Conservation (phyloP, 2,329 filamentous ascomycete genomes). For the Aspergillus japonicus region DNA sequence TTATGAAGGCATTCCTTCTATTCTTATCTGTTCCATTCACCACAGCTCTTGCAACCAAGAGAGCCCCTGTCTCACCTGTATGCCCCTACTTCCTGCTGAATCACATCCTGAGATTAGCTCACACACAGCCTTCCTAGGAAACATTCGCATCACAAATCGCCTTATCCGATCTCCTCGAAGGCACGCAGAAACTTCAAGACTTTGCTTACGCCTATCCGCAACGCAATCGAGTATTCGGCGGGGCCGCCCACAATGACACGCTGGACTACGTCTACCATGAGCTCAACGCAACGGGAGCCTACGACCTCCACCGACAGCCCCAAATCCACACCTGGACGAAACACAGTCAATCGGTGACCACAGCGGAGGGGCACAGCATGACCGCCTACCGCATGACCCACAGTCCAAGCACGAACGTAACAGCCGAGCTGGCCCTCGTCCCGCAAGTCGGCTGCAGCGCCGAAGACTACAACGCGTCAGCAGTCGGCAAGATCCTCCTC, state of each 20-base stretch:
- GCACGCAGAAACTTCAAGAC: slow-evolving; percentile 56
- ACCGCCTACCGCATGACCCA: slow-evolving; percentile 61
- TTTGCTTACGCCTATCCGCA: slow-evolving; percentile 31
- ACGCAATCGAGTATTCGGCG: slow-evolving; percentile 31
- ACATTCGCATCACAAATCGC: slow-evolving; percentile 45
- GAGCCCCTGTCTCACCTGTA: not conserved
- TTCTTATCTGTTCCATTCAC: not conserved
- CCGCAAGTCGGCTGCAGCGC: slow-evolving; percentile 62
- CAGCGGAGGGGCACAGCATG: slow-evolving; percentile 55
- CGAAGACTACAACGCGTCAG: slow-evolving; percentile 60
- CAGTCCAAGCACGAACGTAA: slow-evolving; percentile 51
- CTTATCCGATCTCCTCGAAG: slow-evolving; percentile 55
- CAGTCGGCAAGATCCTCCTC: slow-evolving; percentile 66
- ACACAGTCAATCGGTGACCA: slow-evolving; percentile 55
- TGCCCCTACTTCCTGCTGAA: not conserved
- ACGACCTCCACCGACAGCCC: slow-evolving; percentile 51
- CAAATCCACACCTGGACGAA: slow-evolving; percentile 62
- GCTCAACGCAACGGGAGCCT: slow-evolving; percentile 45
- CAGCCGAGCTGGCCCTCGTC: slow-evolving; percentile 55
- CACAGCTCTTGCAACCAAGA: not conserved
- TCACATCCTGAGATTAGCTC: not conserved
- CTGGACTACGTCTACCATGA: slow-evolving; percentile 61
- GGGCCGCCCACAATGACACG: slow-evolving; percentile 62
- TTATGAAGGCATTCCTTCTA: not conserved
- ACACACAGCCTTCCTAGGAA: slow-evolving; percentile 12